Percentiles rank a stretch among this genome's conserved stretches.
Evolutionary conservation across 139 green algal species (phyloP).

Genomic region (Bryopsis sp.): DNA sequence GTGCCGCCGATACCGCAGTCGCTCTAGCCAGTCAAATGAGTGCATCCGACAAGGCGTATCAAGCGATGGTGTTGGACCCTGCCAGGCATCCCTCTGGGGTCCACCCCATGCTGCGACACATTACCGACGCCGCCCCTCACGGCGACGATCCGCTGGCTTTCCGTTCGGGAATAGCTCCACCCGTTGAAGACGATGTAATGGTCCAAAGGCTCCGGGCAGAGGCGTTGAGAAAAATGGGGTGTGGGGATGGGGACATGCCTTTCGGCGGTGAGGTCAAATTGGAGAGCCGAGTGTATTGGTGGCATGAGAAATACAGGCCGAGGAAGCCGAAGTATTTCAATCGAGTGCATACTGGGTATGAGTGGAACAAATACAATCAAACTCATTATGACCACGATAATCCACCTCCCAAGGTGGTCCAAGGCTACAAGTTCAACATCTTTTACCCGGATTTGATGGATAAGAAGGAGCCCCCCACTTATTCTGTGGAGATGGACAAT

Average conservation of each 20-base stretch:
- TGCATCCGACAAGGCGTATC: background rate
- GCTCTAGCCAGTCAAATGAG: background rate
- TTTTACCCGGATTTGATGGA: constrained; percentile 98
- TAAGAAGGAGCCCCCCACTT: constrained; percentile 35
- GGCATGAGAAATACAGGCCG: constrained; percentile 96
- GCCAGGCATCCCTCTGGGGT: constrained; percentile 16
- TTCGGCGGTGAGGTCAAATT: constrained; percentile 68
- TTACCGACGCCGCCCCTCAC: constrained; percentile 33
- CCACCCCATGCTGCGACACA: constrained; percentile 55
- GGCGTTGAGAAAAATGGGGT: constrained; percentile 42
- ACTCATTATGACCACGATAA: constrained; percentile 99
- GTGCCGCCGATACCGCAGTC: background rate
- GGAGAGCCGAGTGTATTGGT: constrained; percentile 83
- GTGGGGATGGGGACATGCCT: constrained; percentile 47
- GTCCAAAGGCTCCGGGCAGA: constrained; percentile 25
- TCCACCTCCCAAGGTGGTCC: constrained; percentile 93
- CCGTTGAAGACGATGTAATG: constrained; percentile 10
- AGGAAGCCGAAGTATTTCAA: constrained; percentile 99
- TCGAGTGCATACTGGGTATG: constrained; percentile 68
- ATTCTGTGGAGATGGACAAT: constrained; percentile 61
- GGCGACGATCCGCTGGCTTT: constrained; percentile 25
- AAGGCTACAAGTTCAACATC: constrained; percentile 99
- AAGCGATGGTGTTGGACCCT: background rate
- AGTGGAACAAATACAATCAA: constrained; percentile 99
- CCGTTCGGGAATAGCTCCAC: constrained; percentile 14